Conservation (phyloP, 441 rosid species). For the Croton laevigatus region DNA sequence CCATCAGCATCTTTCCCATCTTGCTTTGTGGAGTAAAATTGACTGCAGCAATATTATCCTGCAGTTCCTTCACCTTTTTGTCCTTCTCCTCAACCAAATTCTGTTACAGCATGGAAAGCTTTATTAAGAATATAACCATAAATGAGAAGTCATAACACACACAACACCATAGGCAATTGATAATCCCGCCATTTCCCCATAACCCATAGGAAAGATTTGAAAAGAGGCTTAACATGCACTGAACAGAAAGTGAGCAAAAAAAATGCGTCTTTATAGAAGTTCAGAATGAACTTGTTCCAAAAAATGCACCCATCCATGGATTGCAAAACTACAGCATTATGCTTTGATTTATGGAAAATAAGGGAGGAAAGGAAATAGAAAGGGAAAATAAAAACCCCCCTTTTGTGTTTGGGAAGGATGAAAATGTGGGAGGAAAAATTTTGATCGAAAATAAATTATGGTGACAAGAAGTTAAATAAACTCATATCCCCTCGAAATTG, state of each 20-base stretch:
- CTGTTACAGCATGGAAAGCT: constrained; percentile 36
- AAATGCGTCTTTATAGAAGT: neutral
- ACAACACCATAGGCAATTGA: neutral
- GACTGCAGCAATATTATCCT: constrained; percentile 84
- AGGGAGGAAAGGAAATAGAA: too few relatives aligned
- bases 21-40: constrained; percentile 89
- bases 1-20: constrained; percentile 98
- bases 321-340: neutral
- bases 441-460: too few relatives aligned
- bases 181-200: neutral
- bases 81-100: constrained; percentile 95
- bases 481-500: too few relatives aligned
- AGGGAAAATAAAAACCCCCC: too few relatives aligned
- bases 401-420: too few relatives aligned
- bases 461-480: too few relatives aligned
- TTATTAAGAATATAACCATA: constrained; percentile 10
- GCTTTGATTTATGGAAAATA: too few relatives aligned
- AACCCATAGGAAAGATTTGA: neutral
- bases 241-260: neutral
- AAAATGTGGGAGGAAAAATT: too few relatives aligned
- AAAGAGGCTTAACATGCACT: neutral
- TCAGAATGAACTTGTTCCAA: neutral
- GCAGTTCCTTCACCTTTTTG: constrained; percentile 91
- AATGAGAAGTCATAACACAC: neutral
- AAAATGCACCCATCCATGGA: neutral